Evolutionary conservation across 2,329 filamentous ascomycete species (phyloP), one percentile per base, ranked within the genome.

Genomic region (Phyllosticta paracitricarpa): DNA sequence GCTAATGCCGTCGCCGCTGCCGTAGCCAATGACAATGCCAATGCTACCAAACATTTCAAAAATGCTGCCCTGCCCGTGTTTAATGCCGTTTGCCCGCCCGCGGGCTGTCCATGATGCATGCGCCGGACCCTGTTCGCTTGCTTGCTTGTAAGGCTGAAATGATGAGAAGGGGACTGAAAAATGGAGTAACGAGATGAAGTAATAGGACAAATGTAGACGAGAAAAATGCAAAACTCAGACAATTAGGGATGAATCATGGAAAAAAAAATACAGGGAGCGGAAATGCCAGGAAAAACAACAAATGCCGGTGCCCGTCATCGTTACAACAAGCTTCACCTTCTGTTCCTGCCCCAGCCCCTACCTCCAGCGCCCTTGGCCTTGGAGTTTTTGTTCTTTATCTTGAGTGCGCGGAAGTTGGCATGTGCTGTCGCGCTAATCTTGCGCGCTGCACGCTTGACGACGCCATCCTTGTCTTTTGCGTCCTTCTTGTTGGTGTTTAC

Each of bases 331-430:
- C n/a, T 22, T 25, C 30, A 62, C 52, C 60, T 58, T 52, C 60
- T 62, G 33, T 48, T 52, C 17, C 60, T 56, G 14, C 60, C 56
- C 60, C 60, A 62, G 14, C 40, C 7, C 28, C 54, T 33, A 4
- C 54, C 54, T n/a, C 60, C 56, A 8, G 51, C 55, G 14, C 55
- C 60, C 25, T 25, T 40, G 17, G 55, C 56, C 25, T 58, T 62
- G 4, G 60, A 62, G 48, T 62, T 62, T 52, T 79, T 78, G 63
- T 77, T 76, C 70, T 78, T 80, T 69, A 81, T 81, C 63, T 81
- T 81, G 30, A 81, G 72, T 63, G 68, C 72, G 19, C 75, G 72
- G 65, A 76, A 81, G 61, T 81, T 81, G 25, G 77, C 75, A 66
- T 80, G 76, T 26, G 77, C 76, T 25, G 71, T 71, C 17, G 77